Base-by-base conservation (phyloP, 2,329 filamentous ascomycete species). In the Ophiostoma sp. region DNA sequence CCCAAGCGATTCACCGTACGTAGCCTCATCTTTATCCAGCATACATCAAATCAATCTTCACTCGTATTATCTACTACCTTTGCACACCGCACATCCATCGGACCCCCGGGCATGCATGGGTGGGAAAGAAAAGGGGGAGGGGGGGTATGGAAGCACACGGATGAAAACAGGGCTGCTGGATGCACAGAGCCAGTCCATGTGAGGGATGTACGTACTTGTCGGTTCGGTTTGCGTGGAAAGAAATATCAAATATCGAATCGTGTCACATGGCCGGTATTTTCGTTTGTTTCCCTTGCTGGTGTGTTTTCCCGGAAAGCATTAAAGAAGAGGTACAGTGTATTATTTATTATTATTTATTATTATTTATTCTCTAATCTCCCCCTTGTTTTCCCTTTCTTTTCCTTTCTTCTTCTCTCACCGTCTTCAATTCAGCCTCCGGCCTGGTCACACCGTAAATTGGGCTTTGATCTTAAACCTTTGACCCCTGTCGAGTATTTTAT, bases 81-180 rank as follows among this genome's bases (percentile, higher is more conserved):
- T 52, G 17, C 48, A 52, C 52, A 57, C 52, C 52, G 52, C 52
- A 15, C n/a, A 57, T 57, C n/a, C 27, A 4, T 6, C 8, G 52
- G 23, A 31, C 52, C n/a, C 52, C 52, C 23, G 52, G 23, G 2
- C 23, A 57, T 5, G 52, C 52, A 57, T 57, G 52, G 52, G 10
- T 15, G 39, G 4, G 13, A 39, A n/a, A 17, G 41, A 13, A 20
- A 15, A 7, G 17, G 17, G 44, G 44, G 44, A 15, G 17, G 17
- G 17, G 44, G 44, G 44, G 44, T 48, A 39, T 39, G 44, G 20
- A n/a, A n/a, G 44, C 44, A 48, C 17, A 20, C 44, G 23, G 10
- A 23, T 57, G n/a, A 57, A 57, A 52, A 57, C 52, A 57, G 52
- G 52, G 52, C 52, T 57, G 52, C 44, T 48, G 17, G 44, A 48